Percentiles rank a stretch among this genome's conserved stretches.
Evolutionary conservation across 2,329 filamentous ascomycete genomes (phyloP).

Genomic region (Colletotrichum filicis): DNA sequence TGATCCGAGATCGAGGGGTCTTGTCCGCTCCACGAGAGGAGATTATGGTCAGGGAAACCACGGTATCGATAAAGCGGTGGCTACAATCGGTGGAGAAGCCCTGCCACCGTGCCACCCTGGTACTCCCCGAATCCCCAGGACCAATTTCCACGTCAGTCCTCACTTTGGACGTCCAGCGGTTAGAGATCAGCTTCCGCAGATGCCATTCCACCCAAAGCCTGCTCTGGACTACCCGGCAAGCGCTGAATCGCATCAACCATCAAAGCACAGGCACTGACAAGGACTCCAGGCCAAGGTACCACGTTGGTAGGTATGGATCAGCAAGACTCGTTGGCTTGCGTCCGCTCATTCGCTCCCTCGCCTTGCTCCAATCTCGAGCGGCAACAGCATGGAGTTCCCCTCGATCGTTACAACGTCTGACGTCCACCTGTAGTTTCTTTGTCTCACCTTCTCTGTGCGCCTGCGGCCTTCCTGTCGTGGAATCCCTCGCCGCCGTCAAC

Average conservation of each 20-base stretch:
- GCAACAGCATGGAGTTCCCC: neutral
- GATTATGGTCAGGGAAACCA: neutral
- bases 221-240: neutral
- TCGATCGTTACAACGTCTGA: neutral
- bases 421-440: neutral
- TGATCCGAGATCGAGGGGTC: slow-evolving; percentile 11
- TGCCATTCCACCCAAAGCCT: neutral
- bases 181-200: neutral
- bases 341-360: neutral
- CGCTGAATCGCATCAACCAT: slow-evolving; percentile 9
- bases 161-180: neutral
- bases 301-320: neutral
- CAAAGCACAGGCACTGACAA: neutral
- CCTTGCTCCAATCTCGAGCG: neutral
- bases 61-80: slow-evolving; percentile 17
- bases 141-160: slow-evolving; percentile 25
- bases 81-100: neutral
- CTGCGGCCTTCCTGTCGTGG: neutral
- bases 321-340: neutral
- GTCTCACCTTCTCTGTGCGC: neutral
- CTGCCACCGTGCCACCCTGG: neutral
- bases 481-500: neutral
- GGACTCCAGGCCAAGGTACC: neutral
- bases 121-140: slow-evolving; percentile 1
- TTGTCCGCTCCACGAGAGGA: slow-evolving; percentile 5